Evolutionary conservation across 306 rosid species (phyloP).

Genomic region (Quercus glauca): DNA sequence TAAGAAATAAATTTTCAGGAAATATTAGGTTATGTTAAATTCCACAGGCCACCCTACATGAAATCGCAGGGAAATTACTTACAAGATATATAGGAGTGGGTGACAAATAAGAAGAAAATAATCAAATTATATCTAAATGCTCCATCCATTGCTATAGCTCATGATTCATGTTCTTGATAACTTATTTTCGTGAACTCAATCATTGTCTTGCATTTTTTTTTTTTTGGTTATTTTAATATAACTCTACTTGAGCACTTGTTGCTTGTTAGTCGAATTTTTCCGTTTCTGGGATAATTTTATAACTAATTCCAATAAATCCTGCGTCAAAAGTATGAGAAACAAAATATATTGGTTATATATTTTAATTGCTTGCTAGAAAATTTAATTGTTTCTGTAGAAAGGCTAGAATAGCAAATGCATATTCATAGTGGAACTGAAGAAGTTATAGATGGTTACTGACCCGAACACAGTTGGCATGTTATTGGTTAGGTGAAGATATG

Average conservation of each 20-base stretch:
- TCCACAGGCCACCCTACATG: not conserved
- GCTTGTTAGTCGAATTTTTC: not conserved
- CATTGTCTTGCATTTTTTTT: not conserved
- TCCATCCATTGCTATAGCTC: not conserved
- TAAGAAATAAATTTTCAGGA: conserved; percentile 2
- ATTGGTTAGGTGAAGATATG: conserved; percentile 27
- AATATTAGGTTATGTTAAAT: not conserved
- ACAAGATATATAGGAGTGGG: not conserved
- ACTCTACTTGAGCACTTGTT: not conserved
- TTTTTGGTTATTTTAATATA: not conserved
- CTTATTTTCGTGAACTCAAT: conserved; percentile 1
- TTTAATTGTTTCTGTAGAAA: conserved; percentile 31
- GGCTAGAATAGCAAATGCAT: conserved; percentile 35
- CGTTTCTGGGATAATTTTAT: not conserved
- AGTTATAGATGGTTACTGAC: conserved; percentile 16
- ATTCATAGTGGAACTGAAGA: conserved; percentile 29
- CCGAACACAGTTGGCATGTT: conserved; percentile 23
- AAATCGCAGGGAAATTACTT: not conserved
- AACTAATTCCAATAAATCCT: too few species aligned
- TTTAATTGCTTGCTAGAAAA: conserved; percentile 14
- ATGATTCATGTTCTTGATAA: not conserved
- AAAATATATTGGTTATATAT: too few species aligned
- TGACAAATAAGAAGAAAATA: not conserved
- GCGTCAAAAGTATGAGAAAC: too few species aligned
- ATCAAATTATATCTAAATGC: not conserved